Percentiles rank a stretch among this genome's conserved stretches.
phyloP scores from a whole-genome alignment of 139 green algal genomes.

The Chlamydomonas schloesseri region DNA sequence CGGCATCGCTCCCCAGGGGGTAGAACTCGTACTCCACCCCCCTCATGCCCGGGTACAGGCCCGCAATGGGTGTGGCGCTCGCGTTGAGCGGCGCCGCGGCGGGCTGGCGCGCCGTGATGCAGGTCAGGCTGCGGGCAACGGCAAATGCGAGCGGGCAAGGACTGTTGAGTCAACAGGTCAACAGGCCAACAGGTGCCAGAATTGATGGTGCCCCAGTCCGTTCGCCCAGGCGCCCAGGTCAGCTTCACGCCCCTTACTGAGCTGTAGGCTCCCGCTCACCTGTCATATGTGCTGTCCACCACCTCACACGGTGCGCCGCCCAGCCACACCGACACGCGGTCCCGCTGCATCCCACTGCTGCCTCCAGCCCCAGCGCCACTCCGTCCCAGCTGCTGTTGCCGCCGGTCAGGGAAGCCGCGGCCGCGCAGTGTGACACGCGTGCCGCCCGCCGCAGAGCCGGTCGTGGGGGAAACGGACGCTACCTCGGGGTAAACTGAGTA shows the following conservation, averaged over 20 bases:
- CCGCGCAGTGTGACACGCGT: slow-evolving; percentile 1
- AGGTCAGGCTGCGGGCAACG: not conserved
- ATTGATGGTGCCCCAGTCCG: too few relatives aligned
- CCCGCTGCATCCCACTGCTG: not conserved
- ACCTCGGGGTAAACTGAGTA: slow-evolving; percentile 51
- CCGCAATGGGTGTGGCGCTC: not conserved
- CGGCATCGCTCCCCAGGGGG: not conserved
- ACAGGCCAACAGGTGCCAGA: too few relatives aligned
- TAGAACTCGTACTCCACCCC: slow-evolving; percentile 9
- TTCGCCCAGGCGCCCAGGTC: too few relatives aligned
- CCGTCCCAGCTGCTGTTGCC: too few relatives aligned
- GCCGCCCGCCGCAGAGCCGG: slow-evolving; percentile 24
- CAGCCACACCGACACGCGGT: not conserved
- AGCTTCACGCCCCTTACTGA: too few relatives aligned
- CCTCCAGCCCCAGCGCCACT: too few relatives aligned
- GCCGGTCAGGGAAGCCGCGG: slow-evolving; percentile 40
- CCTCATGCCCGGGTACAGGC: slow-evolving; percentile 40
- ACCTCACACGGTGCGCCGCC: slow-evolving; percentile 38
- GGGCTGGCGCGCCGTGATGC: slow-evolving; percentile 13
- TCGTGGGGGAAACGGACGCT: not conserved
- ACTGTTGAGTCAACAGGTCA: too few relatives aligned
- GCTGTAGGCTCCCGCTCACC: too few relatives aligned
- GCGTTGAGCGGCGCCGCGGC: not conserved
- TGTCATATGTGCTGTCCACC: slow-evolving; percentile 22
- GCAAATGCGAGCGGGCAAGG: too few relatives aligned